A percentile compares a stretch with the other conserved stretches of the same genome.
Conservation (phyloP, 108 stramenopile genomes). For the Ochromonas danica region DNA sequence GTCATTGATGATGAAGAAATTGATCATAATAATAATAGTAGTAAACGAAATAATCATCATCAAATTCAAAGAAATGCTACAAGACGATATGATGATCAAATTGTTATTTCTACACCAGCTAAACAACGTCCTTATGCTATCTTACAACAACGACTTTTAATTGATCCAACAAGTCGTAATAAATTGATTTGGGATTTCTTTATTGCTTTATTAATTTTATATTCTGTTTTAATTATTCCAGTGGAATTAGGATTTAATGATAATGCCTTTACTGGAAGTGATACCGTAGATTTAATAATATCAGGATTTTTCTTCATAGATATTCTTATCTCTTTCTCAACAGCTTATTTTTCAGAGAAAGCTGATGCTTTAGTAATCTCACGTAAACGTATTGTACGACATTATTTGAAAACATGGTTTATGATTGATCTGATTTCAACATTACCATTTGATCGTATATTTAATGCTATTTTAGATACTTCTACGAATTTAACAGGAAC, state of each 20-base stretch:
- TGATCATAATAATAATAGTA: no score
- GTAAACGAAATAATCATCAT: no score
- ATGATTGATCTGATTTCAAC: slow-evolving; percentile 56
- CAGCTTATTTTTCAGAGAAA: slow-evolving; percentile 56
- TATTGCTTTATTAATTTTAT: slow-evolving; percentile 45
- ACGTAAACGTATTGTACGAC: slow-evolving; percentile 44
- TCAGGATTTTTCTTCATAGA: slow-evolving; percentile 65
- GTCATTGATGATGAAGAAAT: no score
- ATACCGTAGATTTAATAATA: slow-evolving; percentile 50
- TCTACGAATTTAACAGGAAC: slow-evolving; percentile 27
- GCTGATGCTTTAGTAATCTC: slow-evolving; percentile 61
- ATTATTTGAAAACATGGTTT: slow-evolving; percentile 67
- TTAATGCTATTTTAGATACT: neutral
- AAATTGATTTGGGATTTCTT: slow-evolving; percentile 60
- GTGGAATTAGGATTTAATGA: slow-evolving; percentile 29
- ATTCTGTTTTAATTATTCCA: slow-evolving; percentile 55
- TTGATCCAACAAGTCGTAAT: neutral
- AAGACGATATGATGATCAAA: no score
- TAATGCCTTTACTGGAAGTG: neutral
- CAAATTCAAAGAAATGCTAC: no score
- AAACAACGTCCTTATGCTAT: no score
- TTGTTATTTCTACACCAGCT: no score
- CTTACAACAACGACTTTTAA: no score
- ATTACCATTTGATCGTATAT: slow-evolving; percentile 41
- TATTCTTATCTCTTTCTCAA: slow-evolving; percentile 67